Evolutionary conservation across 768 basidiomycete genomes (phyloP), one percentile per base, ranked within the genome.

Genomic region (Panaeolus cyanescens): DNA sequence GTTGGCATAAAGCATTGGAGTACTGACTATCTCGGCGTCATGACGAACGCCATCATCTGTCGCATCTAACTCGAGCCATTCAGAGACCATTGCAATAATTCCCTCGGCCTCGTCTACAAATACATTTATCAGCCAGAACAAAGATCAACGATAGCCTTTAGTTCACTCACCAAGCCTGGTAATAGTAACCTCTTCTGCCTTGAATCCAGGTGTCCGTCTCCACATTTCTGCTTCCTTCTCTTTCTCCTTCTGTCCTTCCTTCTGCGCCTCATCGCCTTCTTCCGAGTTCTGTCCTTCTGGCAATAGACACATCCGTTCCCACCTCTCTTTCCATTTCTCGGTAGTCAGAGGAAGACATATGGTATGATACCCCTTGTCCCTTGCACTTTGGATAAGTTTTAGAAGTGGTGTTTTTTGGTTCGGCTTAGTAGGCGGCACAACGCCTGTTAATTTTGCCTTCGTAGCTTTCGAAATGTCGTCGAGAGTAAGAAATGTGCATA

Each of bases 41-140:
- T 96, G 93, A 45, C 97, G 86, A 58, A 99, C 89, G 83, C 96
- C 94, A 68, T 95, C 93, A 74, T 98, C 95, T 0, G 85, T 78
- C 7, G 93, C 89, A 75, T 99, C 97, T 36, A 99, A 80, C 72
- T 97, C 94, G 3, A 99, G 82, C 97, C 97, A 99, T 59, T 96
- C 93, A 2, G 95, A 95, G 7, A 92, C 82, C 72, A 97, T 84
- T 4, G 81, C 89, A 13, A 92, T 86, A 34, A 91, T 77, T 28
- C 82, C 82, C 61, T 90, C 87, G 9, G 87, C 85, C 68, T 94
- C 91, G 72, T 92, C 92, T 93, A 66, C 25, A 19, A 8, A 22
- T 31, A 2, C 31, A 32, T 1, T 54, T 15, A 30, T 32, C 13
- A 60, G 37, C 2, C 3, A 25, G n/a, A 37, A 20, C 6, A 15